These are phyloP conservation scores for Hypoxylon sp. DNA, from an alignment of 2,329 filamentous ascomycete genomes.

Conservation along the genomic window DNA sequence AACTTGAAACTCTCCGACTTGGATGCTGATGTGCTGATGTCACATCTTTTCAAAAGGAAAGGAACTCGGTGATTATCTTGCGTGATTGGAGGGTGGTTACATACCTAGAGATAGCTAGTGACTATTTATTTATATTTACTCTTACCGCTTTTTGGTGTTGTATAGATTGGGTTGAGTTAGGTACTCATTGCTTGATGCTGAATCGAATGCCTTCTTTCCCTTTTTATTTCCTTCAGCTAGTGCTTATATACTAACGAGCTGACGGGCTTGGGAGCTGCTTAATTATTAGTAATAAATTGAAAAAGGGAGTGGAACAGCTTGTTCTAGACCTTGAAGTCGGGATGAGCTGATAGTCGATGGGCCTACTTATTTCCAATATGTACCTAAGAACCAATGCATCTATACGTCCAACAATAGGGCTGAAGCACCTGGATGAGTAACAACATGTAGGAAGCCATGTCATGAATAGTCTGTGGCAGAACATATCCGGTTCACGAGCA, in stretches of 20 bases:
- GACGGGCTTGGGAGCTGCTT: not conserved
- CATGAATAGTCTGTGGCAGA: too few relatives aligned
- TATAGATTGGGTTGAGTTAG: not conserved
- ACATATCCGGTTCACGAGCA: too few relatives aligned
- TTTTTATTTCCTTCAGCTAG: not conserved
- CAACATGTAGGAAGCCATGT: too few relatives aligned
- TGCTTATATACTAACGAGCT: not conserved
- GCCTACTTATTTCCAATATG: too few relatives aligned
- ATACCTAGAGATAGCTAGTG: not conserved
- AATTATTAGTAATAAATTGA: not conserved
- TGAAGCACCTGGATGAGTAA: too few relatives aligned
- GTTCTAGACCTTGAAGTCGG: not conserved
- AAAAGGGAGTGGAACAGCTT: not conserved
- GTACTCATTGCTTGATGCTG: not conserved
- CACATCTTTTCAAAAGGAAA: not conserved
- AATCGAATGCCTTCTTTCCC: not conserved
- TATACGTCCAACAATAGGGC: too few relatives aligned
- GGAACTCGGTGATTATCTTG: not conserved
- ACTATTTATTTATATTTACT: not conserved
- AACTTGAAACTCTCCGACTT: not conserved
- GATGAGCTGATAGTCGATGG: not conserved
- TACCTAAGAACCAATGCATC: too few relatives aligned
- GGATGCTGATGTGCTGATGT: not conserved
- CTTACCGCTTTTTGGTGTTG: not conserved
- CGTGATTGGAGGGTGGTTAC: not conserved